Evolutionary conservation across 1,284 basidiomycete genomes (phyloP).

Genomic region (Trichosporon faecale): DNA sequence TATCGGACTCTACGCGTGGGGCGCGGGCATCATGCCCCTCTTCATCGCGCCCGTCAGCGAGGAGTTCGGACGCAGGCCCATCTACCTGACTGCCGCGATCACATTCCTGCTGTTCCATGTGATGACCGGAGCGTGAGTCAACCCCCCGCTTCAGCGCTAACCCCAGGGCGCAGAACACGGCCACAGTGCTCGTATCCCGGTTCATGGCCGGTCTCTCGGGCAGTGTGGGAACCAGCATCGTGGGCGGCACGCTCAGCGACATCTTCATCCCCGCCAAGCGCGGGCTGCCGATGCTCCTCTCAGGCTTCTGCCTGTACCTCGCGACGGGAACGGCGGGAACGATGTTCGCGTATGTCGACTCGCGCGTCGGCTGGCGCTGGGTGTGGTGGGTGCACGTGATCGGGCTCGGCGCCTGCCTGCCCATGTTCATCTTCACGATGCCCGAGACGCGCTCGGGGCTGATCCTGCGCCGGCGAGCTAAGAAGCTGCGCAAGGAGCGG

Average conservation of each 20-base stretch:
- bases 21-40: slow-evolving; percentile 68
- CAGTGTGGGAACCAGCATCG: slow-evolving; percentile 65
- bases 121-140: slow-evolving; percentile 61
- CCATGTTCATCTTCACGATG: slow-evolving; percentile 41
- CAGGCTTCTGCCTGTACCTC: slow-evolving; percentile 17
- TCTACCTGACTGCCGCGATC: slow-evolving; percentile 62
- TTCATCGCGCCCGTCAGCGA: slow-evolving; percentile 71
- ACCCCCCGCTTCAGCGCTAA: slow-evolving; percentile 16
- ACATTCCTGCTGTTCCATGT: slow-evolving; percentile 62
- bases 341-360: slow-evolving; percentile 68
- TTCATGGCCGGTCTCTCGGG: slow-evolving; percentile 65
- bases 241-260: slow-evolving; percentile 72
- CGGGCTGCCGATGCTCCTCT: slow-evolving; percentile 22
- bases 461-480: slow-evolving; percentile 43
- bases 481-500: slow-evolving; percentile 38
- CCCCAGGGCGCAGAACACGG: slow-evolving; percentile 62
- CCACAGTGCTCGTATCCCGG: slow-evolving; percentile 65
- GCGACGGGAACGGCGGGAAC: slow-evolving; percentile 22
- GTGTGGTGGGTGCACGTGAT: slow-evolving; percentile 73
- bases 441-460: slow-evolving; percentile 50
- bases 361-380: slow-evolving; percentile 69
- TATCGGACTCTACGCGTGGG: slow-evolving; percentile 61
- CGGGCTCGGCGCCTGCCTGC: slow-evolving; percentile 32
- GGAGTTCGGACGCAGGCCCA: slow-evolving; percentile 68
- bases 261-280: slow-evolving; percentile 53